A percentile compares a stretch with the other conserved stretches of the same genome.
Conservation (phyloP, 495 filamentous ascomycete species). For the Astrothelium macrocarpum region DNA sequence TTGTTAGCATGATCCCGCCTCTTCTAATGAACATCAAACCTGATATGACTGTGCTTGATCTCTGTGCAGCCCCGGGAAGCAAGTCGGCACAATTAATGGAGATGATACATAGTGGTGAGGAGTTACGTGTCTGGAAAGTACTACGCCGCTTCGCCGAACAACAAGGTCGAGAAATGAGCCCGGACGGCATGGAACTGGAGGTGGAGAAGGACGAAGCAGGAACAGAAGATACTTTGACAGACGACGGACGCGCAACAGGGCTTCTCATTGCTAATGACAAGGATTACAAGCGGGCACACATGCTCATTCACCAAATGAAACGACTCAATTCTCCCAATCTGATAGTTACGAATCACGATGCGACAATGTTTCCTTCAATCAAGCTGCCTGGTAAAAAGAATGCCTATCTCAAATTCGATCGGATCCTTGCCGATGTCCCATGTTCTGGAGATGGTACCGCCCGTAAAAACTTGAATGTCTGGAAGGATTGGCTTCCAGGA, state of each 20-base stretch:
- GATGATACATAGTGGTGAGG: constrained; percentile 85
- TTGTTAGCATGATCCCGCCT: constrained; percentile 97
- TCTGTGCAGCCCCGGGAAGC: constrained; percentile 94
- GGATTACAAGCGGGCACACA: constrained; percentile 90
- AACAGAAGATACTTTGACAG: constrained; percentile 48
- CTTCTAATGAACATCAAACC: constrained; percentile 83
- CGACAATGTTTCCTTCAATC: constrained; percentile 88
- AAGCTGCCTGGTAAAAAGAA: constrained; percentile 56
- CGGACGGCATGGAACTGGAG: constrained; percentile 37
- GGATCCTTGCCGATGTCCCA: constrained; percentile 91
- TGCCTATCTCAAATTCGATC: constrained; percentile 85
- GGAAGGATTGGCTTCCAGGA: constrained; percentile 84
- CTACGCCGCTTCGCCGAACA: constrained; percentile 35
- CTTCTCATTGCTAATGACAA: constrained; percentile 90
- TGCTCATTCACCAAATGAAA: constrained; percentile 96
- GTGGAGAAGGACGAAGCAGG: constrained; percentile 38
- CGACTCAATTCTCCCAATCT: constrained; percentile 91
- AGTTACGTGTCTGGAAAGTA: constrained; percentile 59
- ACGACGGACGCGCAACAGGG: constrained; percentile 80
- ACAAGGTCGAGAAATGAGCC: constrained; percentile 39
- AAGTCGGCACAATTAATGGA: constrained; percentile 94
- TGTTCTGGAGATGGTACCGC: constrained; percentile 92
- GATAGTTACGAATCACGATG: constrained; percentile 96
- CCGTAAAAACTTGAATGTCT: constrained; percentile 83
- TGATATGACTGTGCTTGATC: constrained; percentile 84